phyloP scores from a whole-genome alignment of 2,329 filamentous ascomycete genomes.

The Penicillium psychrosexuale region DNA sequence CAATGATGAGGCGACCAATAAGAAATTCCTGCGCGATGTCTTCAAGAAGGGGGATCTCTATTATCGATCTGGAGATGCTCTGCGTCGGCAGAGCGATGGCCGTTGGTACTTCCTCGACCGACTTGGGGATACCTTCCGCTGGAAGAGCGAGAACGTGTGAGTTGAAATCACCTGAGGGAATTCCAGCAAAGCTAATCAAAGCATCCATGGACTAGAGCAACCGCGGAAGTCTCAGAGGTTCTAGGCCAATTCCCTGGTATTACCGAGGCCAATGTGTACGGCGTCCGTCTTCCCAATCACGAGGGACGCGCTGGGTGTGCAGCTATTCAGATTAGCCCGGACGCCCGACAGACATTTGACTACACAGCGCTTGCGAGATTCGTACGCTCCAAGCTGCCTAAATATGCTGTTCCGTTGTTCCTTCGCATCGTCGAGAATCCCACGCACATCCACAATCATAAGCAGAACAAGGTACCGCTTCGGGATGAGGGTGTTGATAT shows the following conservation, averaged over 20 bases:
- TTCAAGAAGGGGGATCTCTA: constrained; percentile 66
- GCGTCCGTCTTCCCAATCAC: constrained; percentile 62
- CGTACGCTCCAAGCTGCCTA: constrained; percentile 59
- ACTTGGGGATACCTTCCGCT: constrained; percentile 70
- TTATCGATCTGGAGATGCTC: constrained; percentile 66
- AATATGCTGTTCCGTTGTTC: constrained; percentile 74
- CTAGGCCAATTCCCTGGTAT: constrained; percentile 59
- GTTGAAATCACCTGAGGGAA: neutral
- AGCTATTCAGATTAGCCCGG: constrained; percentile 54
- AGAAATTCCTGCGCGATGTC: constrained; percentile 64
- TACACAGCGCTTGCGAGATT: constrained; percentile 60
- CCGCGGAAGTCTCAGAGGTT: constrained; percentile 64
- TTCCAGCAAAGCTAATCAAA: neutral
- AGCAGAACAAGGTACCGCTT: constrained; percentile 73
- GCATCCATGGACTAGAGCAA: constrained; percentile 36
- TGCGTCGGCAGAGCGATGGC: constrained; percentile 60
- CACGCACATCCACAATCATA: constrained; percentile 62
- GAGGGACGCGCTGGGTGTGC: constrained; percentile 67
- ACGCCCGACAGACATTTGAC: constrained; percentile 52
- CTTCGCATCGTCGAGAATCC: constrained; percentile 56
- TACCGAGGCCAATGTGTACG: constrained; percentile 68
- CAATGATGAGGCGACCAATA: constrained; percentile 63
- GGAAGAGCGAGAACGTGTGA: constrained; percentile 68
- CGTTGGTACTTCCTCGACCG: constrained; percentile 68
- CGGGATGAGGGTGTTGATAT: constrained; percentile 65